These are phyloP conservation scores for Pythium rhizo-oryzae DNA, from an alignment of 352 stramenopile genomes.

Conservation along the genomic window DNA sequence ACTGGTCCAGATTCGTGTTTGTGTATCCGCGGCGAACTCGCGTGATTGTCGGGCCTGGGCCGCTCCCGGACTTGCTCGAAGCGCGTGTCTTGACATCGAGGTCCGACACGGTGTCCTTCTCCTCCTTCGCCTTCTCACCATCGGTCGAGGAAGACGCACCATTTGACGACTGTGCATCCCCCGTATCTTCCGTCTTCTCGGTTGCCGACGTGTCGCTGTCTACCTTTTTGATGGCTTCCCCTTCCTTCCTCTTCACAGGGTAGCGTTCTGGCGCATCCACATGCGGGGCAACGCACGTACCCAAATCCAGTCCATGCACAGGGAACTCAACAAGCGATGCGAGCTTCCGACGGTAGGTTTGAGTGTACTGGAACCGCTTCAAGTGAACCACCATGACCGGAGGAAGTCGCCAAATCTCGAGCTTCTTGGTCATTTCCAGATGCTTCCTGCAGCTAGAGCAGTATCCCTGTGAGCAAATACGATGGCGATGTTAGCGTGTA, in stretches of 20 bases:
- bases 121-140: conserved; percentile 16
- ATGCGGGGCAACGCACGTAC: conserved; percentile 85
- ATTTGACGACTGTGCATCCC: conserved; percentile 8
- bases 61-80: conserved; percentile 14
- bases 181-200: conserved; percentile 15
- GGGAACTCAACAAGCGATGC: conserved; percentile 96
- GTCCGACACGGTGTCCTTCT: conserved; percentile 11
- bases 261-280: conserved; percentile 82
- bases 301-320: conserved; percentile 94
- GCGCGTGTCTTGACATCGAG: conserved; percentile 17
- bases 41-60: conserved; percentile 44
- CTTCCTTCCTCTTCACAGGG: conserved; percentile 50
- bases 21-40: conserved; percentile 83
- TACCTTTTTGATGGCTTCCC: conserved; percentile 21
- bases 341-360: conserved; percentile 89
- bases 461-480: conserved; percentile 73
- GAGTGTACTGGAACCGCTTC: conserved; percentile 98
- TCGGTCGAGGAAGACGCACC: conserved; percentile 8
- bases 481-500: neutral
- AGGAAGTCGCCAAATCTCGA: conserved; percentile 96
- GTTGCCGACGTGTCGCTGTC: conserved; percentile 20
- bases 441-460: conserved; percentile 96
- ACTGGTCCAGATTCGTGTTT: conserved; percentile 89
- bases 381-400: conserved; percentile 98
- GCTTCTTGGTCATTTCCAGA: conserved; percentile 98